Conservation (phyloP, 2,329 filamentous ascomycete genomes). For the Claviceps monticola region DNA sequence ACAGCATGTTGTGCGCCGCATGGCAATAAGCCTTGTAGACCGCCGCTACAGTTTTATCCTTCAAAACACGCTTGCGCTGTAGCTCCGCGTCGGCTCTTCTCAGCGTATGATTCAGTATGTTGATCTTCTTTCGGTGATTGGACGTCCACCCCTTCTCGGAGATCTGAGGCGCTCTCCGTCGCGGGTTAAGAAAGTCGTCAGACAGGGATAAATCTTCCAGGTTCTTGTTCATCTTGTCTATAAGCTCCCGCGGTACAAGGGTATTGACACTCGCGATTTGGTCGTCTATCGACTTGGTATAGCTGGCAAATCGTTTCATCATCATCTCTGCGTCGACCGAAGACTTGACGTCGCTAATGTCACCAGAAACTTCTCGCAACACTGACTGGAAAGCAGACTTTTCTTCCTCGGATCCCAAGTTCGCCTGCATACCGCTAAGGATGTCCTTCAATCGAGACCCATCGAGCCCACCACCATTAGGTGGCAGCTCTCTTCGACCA, state of each 20-base stretch:
- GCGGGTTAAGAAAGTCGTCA: conserved; percentile 12
- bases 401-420: conserved; percentile 22
- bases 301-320: conserved; percentile 19
- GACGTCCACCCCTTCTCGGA: conserved; percentile 22
- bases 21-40: conserved; percentile 42
- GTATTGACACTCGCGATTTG: conserved; percentile 19
- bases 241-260: conserved; percentile 17
- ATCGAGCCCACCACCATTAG: conserved; percentile 21
- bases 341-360: conserved; percentile 18
- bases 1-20: conserved; percentile 28
- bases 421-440: conserved; percentile 24
- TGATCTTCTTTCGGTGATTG: conserved; percentile 25
- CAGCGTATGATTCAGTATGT: conserved; percentile 21
- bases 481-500: conserved; percentile 22
- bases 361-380: conserved; percentile 17
- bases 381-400: conserved; percentile 21
- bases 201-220: conserved; percentile 13
- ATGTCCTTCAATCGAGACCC: conserved; percentile 22
- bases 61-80: conserved; percentile 14
- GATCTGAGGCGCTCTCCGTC: conserved; percentile 19
- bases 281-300: conserved; percentile 21
- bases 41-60: conserved; percentile 22
- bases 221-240: conserved; percentile 18
- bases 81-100: conserved; percentile 15
- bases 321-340: conserved; percentile 22